Evolutionary conservation across 208 protist species (phyloP), one percentile per base, ranked within the genome.

Genomic region (Wallacemonas collosoma): DNA sequence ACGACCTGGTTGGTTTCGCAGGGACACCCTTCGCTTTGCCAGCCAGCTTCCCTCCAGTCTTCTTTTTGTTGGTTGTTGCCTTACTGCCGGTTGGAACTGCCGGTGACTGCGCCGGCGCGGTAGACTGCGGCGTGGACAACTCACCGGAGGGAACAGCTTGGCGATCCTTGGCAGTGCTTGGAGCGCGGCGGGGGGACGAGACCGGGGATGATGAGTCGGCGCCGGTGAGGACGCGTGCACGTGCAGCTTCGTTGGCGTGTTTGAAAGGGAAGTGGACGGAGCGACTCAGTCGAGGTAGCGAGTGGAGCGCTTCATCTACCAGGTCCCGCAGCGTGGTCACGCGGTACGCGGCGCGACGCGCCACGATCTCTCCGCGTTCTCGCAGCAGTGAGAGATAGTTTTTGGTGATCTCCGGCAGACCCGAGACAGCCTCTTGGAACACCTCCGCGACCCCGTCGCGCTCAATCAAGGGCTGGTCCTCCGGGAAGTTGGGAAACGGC

Each of bases 261-360:
- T 41, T 60, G 56, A 79, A 79, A 9, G 82, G 82, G 41, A 87
- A 87, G 75, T 87, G 82, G 1, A 82, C 76, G 54, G 72, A 57
- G 43, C 45, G 48, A 56, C 75, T 87, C 39, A 87, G 76, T 2
- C 57, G 82, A 0, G 82, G 79, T 43, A 87, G 65, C 26, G 44
- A 9, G 6, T 66, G 38, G n/a, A 82, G 40, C 5, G 70, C 72
- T 14, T 61, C 57, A n/a, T 62, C 44, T 2, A 83, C 70, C 41
- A 83, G 74, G 9, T 58, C 48, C 35, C 54, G 56, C 15, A 72
- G 41, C 8, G 60, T 48, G 3, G 66, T 26, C 11, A 72, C 53
- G 17, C 54, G 58, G 63, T 81, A 71, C n/a, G 50, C 62, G 3
- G 54, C 60, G 1, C 68, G 65, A 44, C 54, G 66, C 39, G 68